Evolutionary conservation across 2,329 filamentous ascomycete species (phyloP).

Genomic region (Leptographium lundbergii): DNA sequence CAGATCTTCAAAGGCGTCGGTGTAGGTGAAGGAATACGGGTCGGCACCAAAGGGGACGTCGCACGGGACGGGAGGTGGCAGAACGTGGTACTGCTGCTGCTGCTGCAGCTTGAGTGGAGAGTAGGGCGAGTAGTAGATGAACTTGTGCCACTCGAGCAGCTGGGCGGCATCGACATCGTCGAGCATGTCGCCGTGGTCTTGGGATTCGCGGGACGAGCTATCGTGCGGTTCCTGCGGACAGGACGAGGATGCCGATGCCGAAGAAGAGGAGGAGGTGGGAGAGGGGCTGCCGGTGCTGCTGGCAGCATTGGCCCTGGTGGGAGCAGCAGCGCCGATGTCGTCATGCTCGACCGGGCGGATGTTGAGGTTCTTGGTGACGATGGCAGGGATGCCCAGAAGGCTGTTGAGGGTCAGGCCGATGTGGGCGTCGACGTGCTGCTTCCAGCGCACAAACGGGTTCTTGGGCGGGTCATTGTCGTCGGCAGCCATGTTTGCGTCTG

Average conservation of each 20-base stretch:
- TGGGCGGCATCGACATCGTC: constrained; percentile 11
- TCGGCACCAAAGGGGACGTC: constrained; percentile 27
- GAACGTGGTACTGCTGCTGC: constrained; percentile 14
- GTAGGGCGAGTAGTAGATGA: constrained; percentile 27
- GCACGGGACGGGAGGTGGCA: constrained; percentile 33
- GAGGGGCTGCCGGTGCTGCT: not conserved
- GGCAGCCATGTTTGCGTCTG: constrained; percentile 7
- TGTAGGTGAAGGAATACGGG: constrained; percentile 33
- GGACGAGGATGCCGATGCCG: not conserved
- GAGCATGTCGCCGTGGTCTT: constrained; percentile 1
- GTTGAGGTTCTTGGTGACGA: constrained; percentile 16
- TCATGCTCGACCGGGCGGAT: constrained; percentile 3
- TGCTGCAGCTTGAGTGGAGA: constrained; percentile 29
- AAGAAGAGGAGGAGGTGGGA: too few species aligned
- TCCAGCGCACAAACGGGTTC: constrained; percentile 28
- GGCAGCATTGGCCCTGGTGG: not conserved
- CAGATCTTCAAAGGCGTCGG: constrained; percentile 46
- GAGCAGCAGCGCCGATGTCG: not conserved
- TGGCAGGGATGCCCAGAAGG: constrained; percentile 16
- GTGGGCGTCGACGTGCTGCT: constrained; percentile 26
- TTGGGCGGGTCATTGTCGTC: constrained; percentile 14
- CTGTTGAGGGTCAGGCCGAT: constrained; percentile 21
- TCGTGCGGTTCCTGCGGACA: not conserved
- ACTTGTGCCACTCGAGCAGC: constrained; percentile 19
- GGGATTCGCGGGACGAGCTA: not conserved